Base-by-base conservation (phyloP, 805 yeast species). In the Saccharomyces mikatae region DNA sequence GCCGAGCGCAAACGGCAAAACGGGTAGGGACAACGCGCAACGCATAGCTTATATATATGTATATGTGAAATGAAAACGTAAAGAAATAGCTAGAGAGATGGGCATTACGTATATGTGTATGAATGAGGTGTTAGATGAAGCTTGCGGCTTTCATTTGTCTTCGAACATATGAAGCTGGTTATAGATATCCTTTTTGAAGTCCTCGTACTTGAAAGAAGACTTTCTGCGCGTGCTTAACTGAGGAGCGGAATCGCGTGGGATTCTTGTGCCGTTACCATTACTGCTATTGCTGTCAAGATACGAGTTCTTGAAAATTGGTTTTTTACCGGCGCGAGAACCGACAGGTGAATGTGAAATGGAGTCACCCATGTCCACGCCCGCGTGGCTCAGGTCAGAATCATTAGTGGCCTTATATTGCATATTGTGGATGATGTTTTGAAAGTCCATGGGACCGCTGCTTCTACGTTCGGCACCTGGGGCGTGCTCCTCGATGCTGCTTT, bases 121-220 rank as follows among this genome's bases (percentile, higher is more conserved):
- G 41, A 13, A 17, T 36, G 44, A 10, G 41, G 17, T 21, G 6
- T 10, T 9, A 6, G 41, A 32, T 17, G 41, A 30, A 13, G 13
- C 31, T 9, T 3, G 49, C 17, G 22, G 26, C 22, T 4, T 17
- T 47, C 50, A 53, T 32, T 50, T 46, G 17, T 49, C 46, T 28
- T 60, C 62, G 49, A 68, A 68, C 60, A 67, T 56, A 51, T 65
- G 66, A 41, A 64, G 48, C 22, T 62, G 54, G 46, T 67, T 60
- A 52, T 69, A 67, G 51, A 63, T 49, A 46, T 60, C 63, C 49
- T 60, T 61, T 53, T 61, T 62, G 57, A 55, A 61, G 41, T 62
- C 66, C 50, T 62, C 66, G 47, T 59, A 62, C 24, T 61, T 62
- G 31, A 68, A 63, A 11, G 70, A 66, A 4, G 68, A 62, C 47